Conservation (phyloP, 2,329 filamentous ascomycete species). For the Arthrobotrys entomopaga region DNA sequence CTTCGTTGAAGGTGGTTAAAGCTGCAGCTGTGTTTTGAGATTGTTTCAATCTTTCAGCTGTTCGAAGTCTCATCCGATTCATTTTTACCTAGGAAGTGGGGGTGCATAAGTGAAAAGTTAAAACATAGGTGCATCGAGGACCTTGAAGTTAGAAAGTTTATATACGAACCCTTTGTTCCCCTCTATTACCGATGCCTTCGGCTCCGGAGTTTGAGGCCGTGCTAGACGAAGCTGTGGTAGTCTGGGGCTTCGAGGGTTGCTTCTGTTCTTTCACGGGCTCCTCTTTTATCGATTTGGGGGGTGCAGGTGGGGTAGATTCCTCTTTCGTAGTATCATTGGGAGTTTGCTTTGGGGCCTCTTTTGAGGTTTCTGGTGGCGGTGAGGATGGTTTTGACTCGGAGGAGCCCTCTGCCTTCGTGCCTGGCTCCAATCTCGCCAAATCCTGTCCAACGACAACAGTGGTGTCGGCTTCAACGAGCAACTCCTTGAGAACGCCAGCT, state of each 20-base stretch:
- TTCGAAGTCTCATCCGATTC: slow-evolving; percentile 98
- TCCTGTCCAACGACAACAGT: slow-evolving; percentile 95
- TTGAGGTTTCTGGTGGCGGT: slow-evolving; percentile 62
- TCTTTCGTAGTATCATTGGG: slow-evolving; percentile 62
- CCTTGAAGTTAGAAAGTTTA: background rate
- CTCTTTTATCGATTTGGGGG: slow-evolving; percentile 58
- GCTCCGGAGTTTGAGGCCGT: slow-evolving; percentile 56
- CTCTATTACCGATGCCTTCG: slow-evolving; percentile 57
- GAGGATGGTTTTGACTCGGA: slow-evolving; percentile 66
- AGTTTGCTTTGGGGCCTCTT: slow-evolving; percentile 61
- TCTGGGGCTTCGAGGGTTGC: slow-evolving; percentile 61
- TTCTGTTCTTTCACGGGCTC: slow-evolving; percentile 60
- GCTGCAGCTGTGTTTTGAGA: slow-evolving; percentile 98
- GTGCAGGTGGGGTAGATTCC: slow-evolving; percentile 60
- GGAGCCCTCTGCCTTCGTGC: slow-evolving; percentile 68
- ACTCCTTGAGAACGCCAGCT: slow-evolving; percentile 88
- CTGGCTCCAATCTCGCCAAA: slow-evolving; percentile 82
- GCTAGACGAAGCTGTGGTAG: slow-evolving; percentile 55
- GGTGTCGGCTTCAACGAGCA: slow-evolving; percentile 91
- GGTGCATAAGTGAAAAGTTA: background rate
- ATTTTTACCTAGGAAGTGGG: slow-evolving; percentile 84
- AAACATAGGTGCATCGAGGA: background rate
- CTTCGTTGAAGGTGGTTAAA: slow-evolving; percentile 97
- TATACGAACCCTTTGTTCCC: slow-evolving; percentile 60
- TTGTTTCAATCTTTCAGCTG: slow-evolving; percentile 97